A percentile compares a stretch with the other conserved stretches of the same genome.
These are phyloP conservation scores for Osmozyma mogii DNA, from an alignment of 805 yeast species.

Conservation along the genomic window DNA sequence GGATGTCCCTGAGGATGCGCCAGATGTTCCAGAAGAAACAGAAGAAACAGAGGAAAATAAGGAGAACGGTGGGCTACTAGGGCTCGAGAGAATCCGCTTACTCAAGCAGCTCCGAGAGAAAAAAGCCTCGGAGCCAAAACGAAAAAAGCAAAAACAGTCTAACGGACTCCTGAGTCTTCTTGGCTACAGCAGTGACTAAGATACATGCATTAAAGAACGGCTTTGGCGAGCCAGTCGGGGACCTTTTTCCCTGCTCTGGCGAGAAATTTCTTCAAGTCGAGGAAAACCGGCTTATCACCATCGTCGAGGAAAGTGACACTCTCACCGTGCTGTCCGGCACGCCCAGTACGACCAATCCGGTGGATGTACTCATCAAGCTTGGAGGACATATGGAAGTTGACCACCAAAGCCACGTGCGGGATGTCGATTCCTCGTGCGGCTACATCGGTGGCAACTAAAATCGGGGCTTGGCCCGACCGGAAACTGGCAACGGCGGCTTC, in stretches of 20 bases:
- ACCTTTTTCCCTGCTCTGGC: slow-evolving; percentile 22
- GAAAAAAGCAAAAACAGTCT: no score
- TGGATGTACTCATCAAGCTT: slow-evolving; percentile 81
- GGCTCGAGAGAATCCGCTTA: neutral
- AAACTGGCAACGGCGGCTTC: slow-evolving; percentile 66
- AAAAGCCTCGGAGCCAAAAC: no score
- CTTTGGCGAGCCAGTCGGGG: slow-evolving; percentile 19
- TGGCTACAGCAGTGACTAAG: no score
- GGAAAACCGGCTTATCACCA: slow-evolving; percentile 45
- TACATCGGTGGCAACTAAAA: slow-evolving; percentile 86
- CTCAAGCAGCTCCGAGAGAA: no score
- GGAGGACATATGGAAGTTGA: slow-evolving; percentile 79
- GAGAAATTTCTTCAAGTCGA: slow-evolving; percentile 44
- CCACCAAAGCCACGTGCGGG: slow-evolving; percentile 75
- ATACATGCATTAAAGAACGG: no score
- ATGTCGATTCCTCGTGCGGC: slow-evolving; percentile 96
- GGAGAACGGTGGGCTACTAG: neutral
- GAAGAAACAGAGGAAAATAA: slow-evolving; percentile 9
- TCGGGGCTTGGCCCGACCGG: slow-evolving; percentile 45
- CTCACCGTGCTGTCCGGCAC: slow-evolving; percentile 79
- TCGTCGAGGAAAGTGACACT: slow-evolving; percentile 66
- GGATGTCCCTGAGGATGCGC: no score
- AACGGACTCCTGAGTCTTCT: no score
- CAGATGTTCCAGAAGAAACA: no score
- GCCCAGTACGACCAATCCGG: slow-evolving; percentile 93